Percentiles rank a stretch among this genome's conserved stretches.
Evolutionary conservation across 495 filamentous ascomycete species (phyloP).

Genomic region (Cladorrhinum samala): DNA sequence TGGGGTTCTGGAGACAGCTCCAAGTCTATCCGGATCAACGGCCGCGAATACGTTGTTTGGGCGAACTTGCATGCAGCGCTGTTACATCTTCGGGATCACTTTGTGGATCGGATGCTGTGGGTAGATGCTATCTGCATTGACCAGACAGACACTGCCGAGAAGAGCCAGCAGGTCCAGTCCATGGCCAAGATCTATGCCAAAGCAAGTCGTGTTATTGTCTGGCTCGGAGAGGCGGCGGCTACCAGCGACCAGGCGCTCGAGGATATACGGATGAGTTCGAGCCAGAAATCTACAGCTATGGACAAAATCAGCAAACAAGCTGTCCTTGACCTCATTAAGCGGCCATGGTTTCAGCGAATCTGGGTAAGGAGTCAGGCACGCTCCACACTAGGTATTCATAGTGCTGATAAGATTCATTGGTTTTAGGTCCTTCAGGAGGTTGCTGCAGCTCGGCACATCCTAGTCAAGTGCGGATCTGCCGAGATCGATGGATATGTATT

Average conservation of each 20-base stretch:
- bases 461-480: neutral
- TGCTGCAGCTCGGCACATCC: conserved; percentile 9
- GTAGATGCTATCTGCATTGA: conserved; percentile 13
- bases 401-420: neutral
- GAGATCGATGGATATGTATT: conserved; percentile 10
- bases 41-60: neutral
- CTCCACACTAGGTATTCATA: too few species aligned
- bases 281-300: neutral
- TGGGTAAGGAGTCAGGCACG: conserved; percentile 8
- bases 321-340: neutral
- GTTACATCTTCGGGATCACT: neutral
- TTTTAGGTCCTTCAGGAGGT: conserved; percentile 7
- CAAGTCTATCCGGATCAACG: neutral
- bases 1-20: neutral
- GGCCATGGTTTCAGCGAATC: conserved; percentile 6
- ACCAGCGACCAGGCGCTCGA: conserved; percentile 20
- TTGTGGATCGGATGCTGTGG: neutral
- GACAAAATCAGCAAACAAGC: neutral
- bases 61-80: neutral
- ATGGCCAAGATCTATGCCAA: conserved; percentile 32
- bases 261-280: conserved; percentile 6
- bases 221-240: conserved; percentile 29
- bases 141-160: conserved; percentile 17
- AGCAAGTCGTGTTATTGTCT: conserved; percentile 30
- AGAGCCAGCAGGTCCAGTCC: conserved; percentile 13